These are phyloP conservation scores for Pichia paraexigua DNA, from an alignment of 805 yeast genomes.

Conservation along the genomic window DNA sequence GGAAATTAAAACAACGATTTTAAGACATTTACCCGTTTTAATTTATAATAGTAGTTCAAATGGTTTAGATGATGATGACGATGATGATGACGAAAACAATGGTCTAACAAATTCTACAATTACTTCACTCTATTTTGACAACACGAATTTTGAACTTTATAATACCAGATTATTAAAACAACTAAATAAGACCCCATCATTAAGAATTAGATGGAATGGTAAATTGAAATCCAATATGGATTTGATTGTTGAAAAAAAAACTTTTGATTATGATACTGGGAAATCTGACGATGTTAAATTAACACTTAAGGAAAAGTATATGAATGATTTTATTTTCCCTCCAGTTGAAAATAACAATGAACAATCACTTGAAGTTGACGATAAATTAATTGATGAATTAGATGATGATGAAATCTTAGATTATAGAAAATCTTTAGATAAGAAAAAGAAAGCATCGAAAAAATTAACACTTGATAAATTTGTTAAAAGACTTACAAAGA, in stretches of 20 bases:
- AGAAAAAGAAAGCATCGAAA: constrained; percentile 18
- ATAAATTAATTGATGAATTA: constrained; percentile 18
- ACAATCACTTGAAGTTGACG: constrained; percentile 1
- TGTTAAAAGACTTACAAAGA: constrained; percentile 53
- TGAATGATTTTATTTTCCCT: constrained; percentile 54
- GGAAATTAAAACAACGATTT: constrained; percentile 94
- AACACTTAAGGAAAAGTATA: constrained; percentile 69
- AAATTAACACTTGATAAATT: constrained; percentile 36
- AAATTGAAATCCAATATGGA: constrained; percentile 69
- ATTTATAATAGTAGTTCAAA: constrained; percentile 54
- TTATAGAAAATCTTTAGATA: constrained; percentile 4
- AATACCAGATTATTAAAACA: constrained; percentile 72
- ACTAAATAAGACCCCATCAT: constrained; percentile 53
- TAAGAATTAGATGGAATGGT: constrained; percentile 90
- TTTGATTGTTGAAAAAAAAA: constrained; percentile 72
- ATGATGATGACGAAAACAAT: constrained; percentile 40
- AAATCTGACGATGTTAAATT: constrained; percentile 50
- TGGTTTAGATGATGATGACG: constrained; percentile 36
- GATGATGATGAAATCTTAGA: constrained; percentile 10
- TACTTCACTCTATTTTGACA: constrained; percentile 84
- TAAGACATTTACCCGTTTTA: constrained; percentile 88
- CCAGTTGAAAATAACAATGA: neutral
- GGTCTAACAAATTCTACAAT: constrained; percentile 68
- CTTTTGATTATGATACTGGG: constrained; percentile 47
- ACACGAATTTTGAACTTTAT: constrained; percentile 72